Evolutionary conservation across 345 rosid species (phyloP).

Genomic region (Salix arbutifolia): DNA sequence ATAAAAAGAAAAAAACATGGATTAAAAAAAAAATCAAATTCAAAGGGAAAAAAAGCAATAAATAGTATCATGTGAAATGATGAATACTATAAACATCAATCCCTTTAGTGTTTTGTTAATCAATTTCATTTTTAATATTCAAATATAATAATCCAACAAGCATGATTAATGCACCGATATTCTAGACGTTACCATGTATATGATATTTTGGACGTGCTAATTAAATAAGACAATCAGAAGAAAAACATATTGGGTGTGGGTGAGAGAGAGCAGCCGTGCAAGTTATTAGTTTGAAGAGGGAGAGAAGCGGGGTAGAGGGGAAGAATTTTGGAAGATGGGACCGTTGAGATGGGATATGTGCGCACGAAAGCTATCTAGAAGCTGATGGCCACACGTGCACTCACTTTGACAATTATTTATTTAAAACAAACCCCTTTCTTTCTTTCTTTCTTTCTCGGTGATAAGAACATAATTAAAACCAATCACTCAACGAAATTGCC

Average conservation of each 20-base stretch:
- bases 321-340: constrained; percentile 11
- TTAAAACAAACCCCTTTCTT: not conserved
- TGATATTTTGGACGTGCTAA: not conserved
- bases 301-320: constrained; percentile 1
- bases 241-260: not conserved
- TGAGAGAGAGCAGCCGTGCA: not conserved
- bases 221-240: not conserved
- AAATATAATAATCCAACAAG: no score
- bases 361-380: not conserved
- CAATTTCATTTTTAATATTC: no score
- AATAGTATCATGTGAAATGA: no score
- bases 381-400: constrained; percentile 13
- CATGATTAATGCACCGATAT: no score
- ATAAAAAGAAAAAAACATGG: no score
- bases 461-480: no score
- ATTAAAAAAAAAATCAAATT: no score
- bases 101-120: no score
- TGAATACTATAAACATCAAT: no score
- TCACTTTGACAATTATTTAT: not conserved
- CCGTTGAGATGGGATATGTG: not conserved
- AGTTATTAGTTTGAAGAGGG: constrained; percentile 16
- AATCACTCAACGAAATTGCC: not conserved
- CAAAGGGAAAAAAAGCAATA: no score
- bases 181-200: not conserved
- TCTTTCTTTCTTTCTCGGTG: not conserved